Percentiles rank a stretch among this genome's conserved stretches.
phyloP scores from a whole-genome alignment of 768 basidiomycete species.

The Piloderma croceum region DNA sequence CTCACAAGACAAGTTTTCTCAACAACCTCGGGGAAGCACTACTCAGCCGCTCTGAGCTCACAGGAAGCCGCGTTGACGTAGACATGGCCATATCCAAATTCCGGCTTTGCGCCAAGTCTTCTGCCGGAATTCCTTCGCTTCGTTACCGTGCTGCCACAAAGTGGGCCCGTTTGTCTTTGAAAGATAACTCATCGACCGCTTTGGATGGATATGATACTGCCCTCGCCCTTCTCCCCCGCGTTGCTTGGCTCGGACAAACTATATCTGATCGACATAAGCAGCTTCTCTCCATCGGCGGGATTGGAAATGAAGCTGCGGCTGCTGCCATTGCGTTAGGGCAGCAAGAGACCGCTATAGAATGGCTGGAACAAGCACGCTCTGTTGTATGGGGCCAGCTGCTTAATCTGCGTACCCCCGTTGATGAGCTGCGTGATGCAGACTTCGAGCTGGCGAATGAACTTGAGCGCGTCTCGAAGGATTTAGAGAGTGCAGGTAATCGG shows the following conservation, averaged over 20 bases:
- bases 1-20: conserved; percentile 10
- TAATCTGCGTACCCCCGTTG: conserved; percentile 11
- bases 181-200: no score
- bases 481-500: no score
- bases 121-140: no score
- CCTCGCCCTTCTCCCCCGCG: conserved; percentile 10
- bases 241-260: conserved; percentile 16
- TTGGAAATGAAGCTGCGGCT: conserved; percentile 7
- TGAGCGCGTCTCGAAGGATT: conserved; percentile 5
- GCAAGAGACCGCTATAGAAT: conserved; percentile 15
- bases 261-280: no score
- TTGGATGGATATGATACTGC: conserved; percentile 8
- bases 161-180: no score
- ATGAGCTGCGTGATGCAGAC: conserved; percentile 7
- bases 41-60: conserved; percentile 15
- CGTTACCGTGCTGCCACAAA: no score
- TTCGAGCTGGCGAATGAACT: conserved; percentile 8
- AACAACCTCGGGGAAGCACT: conserved; percentile 18
- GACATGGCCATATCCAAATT: conserved; percentile 16
- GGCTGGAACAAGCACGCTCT: no score
- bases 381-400: no score
- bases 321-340: conserved; percentile 13
- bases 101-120: no score
- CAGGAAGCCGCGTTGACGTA: conserved; percentile 20
- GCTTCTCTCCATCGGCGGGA: conserved; percentile 9